Base-by-base conservation (phyloP, 768 basidiomycete species). In the Phylloporus sp. region DNA sequence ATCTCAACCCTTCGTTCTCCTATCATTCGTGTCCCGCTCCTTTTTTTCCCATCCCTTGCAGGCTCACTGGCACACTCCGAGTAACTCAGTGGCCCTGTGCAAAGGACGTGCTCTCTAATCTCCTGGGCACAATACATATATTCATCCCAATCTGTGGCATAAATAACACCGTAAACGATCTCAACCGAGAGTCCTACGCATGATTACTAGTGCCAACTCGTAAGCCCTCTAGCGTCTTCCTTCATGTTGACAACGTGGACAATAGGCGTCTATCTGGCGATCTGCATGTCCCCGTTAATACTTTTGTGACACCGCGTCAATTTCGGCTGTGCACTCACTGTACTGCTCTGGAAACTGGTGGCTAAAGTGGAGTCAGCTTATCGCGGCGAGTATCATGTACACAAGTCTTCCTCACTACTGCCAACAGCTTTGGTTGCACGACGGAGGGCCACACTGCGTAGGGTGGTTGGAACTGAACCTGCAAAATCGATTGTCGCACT, bases 291-390 rank as follows among this genome's bases (percentile, higher is more conserved):
- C 43, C 31, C 52, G 27, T 69, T 55, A 66, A 54, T 20, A 29
- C 35, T 44, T 35, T 36, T 29, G 47, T 49, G 53, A 31, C 54
- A 34, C 41, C 41, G 34, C 43, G 41, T 20, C 22, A 28, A 42
- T 36, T 38, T 42, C 34, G 50, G 46, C 27, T 45, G 26, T 46
- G 44, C 35, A 72, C 85, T 65, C 55, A 88, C 86, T 74, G 62
- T 85, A 84, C 57, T 80, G 79, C 64, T 86, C 73, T 32, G 87
- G 87, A 67, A 83, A 88, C 65, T 82, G 81, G 51, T 80, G 84
- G 67, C 86, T 88, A 56, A 32, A 48, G 42, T 57, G 53, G 52
- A 35, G 56, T 61, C 45, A 72, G 70, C 39, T 52, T 41, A 36
- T 53, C 56, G 22, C 60, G 34, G 45, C 34, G n/a, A 35, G 0